Conservation (phyloP, 768 basidiomycete species). For the Crassisporium funariophilum region DNA sequence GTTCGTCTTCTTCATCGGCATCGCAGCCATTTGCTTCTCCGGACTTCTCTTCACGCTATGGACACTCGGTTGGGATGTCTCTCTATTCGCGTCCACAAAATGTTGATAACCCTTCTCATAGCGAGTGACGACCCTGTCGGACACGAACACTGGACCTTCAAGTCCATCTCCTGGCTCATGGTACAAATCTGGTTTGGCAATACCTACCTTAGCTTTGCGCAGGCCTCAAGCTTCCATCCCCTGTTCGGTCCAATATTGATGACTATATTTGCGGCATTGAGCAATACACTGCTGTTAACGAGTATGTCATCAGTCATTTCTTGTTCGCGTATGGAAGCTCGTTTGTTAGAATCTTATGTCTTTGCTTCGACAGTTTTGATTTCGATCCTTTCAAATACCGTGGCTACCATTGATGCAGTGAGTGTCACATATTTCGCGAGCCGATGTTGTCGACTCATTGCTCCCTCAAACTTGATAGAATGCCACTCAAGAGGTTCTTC, state of each 20-base stretch:
- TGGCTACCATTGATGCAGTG: constrained; percentile 75
- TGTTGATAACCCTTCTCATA: no score
- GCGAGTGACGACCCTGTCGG: constrained; percentile 29
- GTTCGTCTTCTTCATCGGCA: constrained; percentile 77
- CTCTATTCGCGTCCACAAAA: constrained; percentile 6
- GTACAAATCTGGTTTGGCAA: constrained; percentile 88
- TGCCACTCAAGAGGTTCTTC: constrained; percentile 48
- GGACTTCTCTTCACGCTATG: constrained; percentile 62
- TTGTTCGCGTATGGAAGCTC: not conserved
- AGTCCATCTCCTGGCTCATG: constrained; percentile 79
- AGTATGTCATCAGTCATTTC: constrained; percentile 48
- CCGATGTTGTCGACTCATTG: constrained; percentile 1
- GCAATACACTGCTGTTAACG: constrained; percentile 78
- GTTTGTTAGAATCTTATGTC: not conserved
- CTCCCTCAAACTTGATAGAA: constrained; percentile 31
- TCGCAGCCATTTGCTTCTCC: constrained; percentile 80
- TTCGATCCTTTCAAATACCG: constrained; percentile 89
- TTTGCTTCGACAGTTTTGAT: constrained; percentile 60
- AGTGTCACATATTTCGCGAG: constrained; percentile 16
- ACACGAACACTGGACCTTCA: constrained; percentile 36
- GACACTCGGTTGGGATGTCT: constrained; percentile 35
- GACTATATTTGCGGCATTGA: constrained; percentile 77
- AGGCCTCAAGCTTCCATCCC: constrained; percentile 63
- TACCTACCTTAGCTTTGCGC: constrained; percentile 59
- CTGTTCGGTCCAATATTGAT: constrained; percentile 79